Percentiles rank a stretch among this genome's conserved stretches.
Conservation (phyloP, 331 rosid species). For the Saraca asoca region DNA sequence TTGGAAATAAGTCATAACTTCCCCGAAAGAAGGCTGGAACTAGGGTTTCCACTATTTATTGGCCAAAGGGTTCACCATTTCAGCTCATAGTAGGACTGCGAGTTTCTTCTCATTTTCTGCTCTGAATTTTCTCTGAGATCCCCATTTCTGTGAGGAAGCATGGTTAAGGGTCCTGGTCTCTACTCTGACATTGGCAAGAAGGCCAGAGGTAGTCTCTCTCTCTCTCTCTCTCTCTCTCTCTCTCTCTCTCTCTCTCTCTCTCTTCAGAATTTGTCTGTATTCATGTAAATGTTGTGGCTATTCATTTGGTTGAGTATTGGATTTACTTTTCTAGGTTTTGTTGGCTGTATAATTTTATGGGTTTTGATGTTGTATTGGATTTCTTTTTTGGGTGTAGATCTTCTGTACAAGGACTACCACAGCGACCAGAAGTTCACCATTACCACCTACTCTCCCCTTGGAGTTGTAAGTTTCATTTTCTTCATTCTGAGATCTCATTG, state of each 20-base stretch:
- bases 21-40: conserved; percentile 7
- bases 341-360: neutral
- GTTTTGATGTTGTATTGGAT: conserved; percentile 1
- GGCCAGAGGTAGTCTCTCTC: conserved; percentile 65
- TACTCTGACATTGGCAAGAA: conserved; percentile 87
- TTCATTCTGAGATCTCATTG: neutral
- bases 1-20: neutral
- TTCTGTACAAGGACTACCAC: conserved; percentile 81
- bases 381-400: conserved; percentile 51
- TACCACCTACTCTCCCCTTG: conserved; percentile 88
- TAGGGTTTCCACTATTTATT: conserved; percentile 39
- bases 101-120: neutral
- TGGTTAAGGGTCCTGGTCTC: conserved; percentile 94
- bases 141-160: conserved; percentile 38
- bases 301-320: neutral
- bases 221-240: neutral
- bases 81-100: conserved; percentile 16
- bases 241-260: neutral
- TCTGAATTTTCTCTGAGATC: conserved; percentile 25
- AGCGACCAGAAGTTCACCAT: conserved; percentile 89
- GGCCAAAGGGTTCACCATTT: neutral
- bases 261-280: too few species aligned
- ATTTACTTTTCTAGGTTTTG: neutral
- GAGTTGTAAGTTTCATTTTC: conserved; percentile 57
- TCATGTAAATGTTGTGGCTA: too few species aligned